Percentiles rank a stretch among this genome's conserved stretches.
Evolutionary conservation across 768 basidiomycete species (phyloP).

Genomic region (Suillus occidentalis): DNA sequence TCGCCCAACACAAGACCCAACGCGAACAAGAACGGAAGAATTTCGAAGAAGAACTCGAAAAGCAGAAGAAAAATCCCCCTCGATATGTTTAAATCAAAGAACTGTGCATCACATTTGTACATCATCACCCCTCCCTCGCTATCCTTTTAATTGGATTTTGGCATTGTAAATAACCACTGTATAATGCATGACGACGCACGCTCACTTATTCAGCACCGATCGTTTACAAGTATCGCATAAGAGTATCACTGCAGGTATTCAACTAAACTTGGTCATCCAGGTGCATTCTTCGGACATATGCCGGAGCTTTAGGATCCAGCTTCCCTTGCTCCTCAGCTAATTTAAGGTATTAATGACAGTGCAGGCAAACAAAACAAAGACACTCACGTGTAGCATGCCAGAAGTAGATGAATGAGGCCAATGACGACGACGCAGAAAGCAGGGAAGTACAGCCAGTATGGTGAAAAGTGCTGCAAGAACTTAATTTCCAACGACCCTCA

Average conservation of each 20-base stretch:
- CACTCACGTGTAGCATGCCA: conserved; percentile 80
- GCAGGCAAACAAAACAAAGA: not conserved
- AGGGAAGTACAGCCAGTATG: conserved; percentile 89
- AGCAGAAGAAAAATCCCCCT: conserved; percentile 40
- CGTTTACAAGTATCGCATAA: not conserved
- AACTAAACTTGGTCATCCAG: conserved; percentile 18
- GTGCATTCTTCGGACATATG: conserved; percentile 46
- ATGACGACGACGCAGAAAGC: conserved; percentile 68
- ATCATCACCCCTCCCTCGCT: conserved; percentile 19
- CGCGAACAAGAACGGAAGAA: conserved; percentile 39
- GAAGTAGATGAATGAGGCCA: conserved; percentile 84
- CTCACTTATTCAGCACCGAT: not conserved
- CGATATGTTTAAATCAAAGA: conserved; percentile 27
- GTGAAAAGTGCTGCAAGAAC: conserved; percentile 62
- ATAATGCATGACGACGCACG: not conserved
- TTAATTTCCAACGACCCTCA: not conserved
- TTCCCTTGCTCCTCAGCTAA: conserved; percentile 75
- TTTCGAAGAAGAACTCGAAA: conserved; percentile 50
- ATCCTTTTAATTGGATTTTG: conserved; percentile 30
- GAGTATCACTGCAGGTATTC: conserved; percentile 13
- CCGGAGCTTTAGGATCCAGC: conserved; percentile 56
- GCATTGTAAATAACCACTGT: conserved; percentile 5
- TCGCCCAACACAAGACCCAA: conserved; percentile 26
- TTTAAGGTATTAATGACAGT: conserved; percentile 11
- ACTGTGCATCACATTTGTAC: conserved; percentile 17